Percentiles rank a stretch among this genome's conserved stretches.
Evolutionary conservation across 805 yeast species (phyloP).

Genomic region (Brettanomyces custersianus): DNA sequence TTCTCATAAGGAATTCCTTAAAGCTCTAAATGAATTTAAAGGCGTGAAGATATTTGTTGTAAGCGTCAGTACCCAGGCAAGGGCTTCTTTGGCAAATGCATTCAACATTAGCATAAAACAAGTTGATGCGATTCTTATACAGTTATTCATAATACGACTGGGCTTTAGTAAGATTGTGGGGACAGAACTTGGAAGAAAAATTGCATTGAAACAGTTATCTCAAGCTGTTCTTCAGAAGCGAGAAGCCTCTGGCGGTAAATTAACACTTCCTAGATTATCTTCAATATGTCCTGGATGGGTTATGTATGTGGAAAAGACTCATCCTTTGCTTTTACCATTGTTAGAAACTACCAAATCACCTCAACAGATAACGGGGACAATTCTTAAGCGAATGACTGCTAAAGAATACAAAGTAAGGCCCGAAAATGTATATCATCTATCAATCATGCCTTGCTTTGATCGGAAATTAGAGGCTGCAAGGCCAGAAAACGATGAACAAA

Average conservation of each 20-base stretch:
- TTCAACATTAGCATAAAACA: slow-evolving; percentile 40
- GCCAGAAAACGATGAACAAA: slow-evolving; percentile 42
- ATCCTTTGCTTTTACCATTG: slow-evolving; percentile 68
- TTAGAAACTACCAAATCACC: slow-evolving; percentile 77
- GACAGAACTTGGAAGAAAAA: slow-evolving; percentile 68
- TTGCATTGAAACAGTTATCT: slow-evolving; percentile 46
- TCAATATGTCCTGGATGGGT: slow-evolving; percentile 96
- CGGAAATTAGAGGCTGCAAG: slow-evolving; percentile 92
- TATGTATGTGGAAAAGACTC: slow-evolving; percentile 90
- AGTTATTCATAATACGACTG: slow-evolving; percentile 48
- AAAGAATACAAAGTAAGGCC: slow-evolving; percentile 21
- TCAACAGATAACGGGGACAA: slow-evolving; percentile 83
- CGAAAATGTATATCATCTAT: slow-evolving; percentile 58
- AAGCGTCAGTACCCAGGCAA: slow-evolving; percentile 76
- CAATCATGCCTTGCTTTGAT: slow-evolving; percentile 96
- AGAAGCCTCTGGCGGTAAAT: slow-evolving; percentile 5
- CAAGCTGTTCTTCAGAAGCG: slow-evolving; percentile 25
- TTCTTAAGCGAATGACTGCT: slow-evolving; percentile 48
- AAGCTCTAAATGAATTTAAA: slow-evolving; percentile 34
- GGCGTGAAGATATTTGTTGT: slow-evolving; percentile 47
- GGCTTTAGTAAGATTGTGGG: slow-evolving; percentile 76
- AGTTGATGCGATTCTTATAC: slow-evolving; percentile 53
- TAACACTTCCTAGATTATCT: slow-evolving; percentile 46
- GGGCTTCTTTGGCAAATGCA: slow-evolving; percentile 75
- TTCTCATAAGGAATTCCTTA: slow-evolving; percentile 70